These are phyloP conservation scores for Solanum paucissectum DNA, from an alignment of 257 asterid genomes.

Conservation along the genomic window DNA sequence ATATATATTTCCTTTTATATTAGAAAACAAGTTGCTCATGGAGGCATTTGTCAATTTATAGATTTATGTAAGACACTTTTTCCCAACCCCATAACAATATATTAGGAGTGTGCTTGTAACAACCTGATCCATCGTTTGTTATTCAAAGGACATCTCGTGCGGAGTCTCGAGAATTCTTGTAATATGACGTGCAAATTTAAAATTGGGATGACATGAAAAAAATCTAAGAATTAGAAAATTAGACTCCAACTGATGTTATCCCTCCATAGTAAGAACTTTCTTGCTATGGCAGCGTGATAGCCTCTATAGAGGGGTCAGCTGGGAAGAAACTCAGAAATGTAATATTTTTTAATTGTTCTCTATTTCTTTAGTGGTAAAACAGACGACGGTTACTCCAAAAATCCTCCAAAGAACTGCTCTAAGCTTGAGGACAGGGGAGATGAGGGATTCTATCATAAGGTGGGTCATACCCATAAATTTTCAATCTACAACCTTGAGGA, in stretches of 20 bases:
- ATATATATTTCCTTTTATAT: no score
- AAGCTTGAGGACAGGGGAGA: neutral
- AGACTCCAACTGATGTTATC: neutral
- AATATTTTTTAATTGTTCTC: no score
- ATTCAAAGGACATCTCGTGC: neutral
- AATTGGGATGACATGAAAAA: neutral
- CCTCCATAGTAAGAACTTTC: neutral
- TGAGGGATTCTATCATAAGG: neutral
- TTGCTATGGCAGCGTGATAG: rapidly evolving
- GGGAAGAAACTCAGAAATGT: neutral
- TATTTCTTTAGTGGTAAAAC: rapidly evolving
- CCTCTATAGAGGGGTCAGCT: neutral
- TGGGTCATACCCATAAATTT: neutral
- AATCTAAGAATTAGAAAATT: no score
- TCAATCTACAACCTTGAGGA: neutral
- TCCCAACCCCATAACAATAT: neutral
- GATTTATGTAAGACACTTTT: no score
- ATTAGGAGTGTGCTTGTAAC: neutral
- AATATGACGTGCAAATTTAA: no score
- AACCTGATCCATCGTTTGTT: neutral
- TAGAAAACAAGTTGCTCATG: no score
- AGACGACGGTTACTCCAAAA: neutral
- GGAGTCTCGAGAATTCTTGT: no score
- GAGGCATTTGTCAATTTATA: neutral
- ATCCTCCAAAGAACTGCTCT: neutral